These are phyloP conservation scores for Phellinidium pouzarii DNA, from an alignment of 1,284 basidiomycete genomes.

Conservation along the genomic window DNA sequence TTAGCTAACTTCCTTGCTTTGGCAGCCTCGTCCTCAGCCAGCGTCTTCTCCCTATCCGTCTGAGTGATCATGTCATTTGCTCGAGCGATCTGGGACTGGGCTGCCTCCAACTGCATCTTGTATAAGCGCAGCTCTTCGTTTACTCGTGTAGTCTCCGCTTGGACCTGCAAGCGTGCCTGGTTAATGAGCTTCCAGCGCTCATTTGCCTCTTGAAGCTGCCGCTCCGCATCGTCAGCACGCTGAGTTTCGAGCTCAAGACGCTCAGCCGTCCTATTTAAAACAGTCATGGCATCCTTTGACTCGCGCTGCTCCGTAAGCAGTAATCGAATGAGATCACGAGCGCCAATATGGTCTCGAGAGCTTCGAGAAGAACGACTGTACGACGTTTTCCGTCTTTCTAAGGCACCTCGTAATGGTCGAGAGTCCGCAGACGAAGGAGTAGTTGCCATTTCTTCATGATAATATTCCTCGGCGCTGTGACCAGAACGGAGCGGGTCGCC, in stretches of 20 bases:
- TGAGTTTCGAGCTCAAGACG: slow-evolving; percentile 39
- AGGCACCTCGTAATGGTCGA: slow-evolving; percentile 1
- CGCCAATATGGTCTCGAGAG: slow-evolving; percentile 21
- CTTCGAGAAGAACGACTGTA: slow-evolving; percentile 14
- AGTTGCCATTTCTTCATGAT: not conserved
- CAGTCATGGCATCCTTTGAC: slow-evolving; percentile 32
- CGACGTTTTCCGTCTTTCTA: slow-evolving; percentile 7
- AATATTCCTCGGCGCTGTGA: slow-evolving; percentile 12
- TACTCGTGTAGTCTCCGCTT: slow-evolving; percentile 34
- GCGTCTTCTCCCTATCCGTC: slow-evolving; percentile 33
- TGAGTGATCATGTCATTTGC: slow-evolving; percentile 41
- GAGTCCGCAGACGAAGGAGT: not conserved
- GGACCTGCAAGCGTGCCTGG: slow-evolving; percentile 35
- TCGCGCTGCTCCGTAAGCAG: slow-evolving; percentile 35
- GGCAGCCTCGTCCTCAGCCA: slow-evolving; percentile 42
- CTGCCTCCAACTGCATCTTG: slow-evolving; percentile 40
- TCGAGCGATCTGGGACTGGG: slow-evolving; percentile 40
- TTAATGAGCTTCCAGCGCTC: slow-evolving; percentile 34
- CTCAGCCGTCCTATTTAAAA: slow-evolving; percentile 32
- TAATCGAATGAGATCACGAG: slow-evolving; percentile 30
- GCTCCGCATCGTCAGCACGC: slow-evolving; percentile 40
- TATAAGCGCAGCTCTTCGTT: slow-evolving; percentile 40
- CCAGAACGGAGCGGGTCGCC: slow-evolving; percentile 2
- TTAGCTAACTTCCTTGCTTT: slow-evolving; percentile 37
- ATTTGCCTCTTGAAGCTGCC: slow-evolving; percentile 38